Evolutionary conservation across 1,284 basidiomycete species (phyloP).

Genomic region (Lignosus rhinocerotis): DNA sequence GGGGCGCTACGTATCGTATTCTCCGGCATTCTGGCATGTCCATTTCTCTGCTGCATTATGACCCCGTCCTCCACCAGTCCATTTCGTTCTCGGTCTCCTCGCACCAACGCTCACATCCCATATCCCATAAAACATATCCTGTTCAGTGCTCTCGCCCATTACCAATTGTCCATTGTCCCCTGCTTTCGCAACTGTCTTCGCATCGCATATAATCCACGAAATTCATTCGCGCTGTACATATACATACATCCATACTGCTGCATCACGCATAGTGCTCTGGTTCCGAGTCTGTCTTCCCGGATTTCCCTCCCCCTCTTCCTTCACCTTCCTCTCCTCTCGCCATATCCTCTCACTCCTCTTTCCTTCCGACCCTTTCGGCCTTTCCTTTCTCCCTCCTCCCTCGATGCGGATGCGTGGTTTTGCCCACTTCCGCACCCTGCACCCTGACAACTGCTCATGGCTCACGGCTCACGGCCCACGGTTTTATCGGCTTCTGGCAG

Average conservation of each 20-base stretch:
- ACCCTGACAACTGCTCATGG: too few relatives aligned
- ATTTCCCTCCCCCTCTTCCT: neutral
- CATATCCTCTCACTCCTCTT: neutral
- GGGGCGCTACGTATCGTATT: constrained; percentile 12
- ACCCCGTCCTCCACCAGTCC: constrained; percentile 8
- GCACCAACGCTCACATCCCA: neutral
- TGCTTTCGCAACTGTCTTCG: constrained; percentile 12
- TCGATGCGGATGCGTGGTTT: too few relatives aligned
- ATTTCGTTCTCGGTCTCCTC: neutral
- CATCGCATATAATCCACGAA: constrained; percentile 12
- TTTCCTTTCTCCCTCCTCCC: too few relatives aligned
- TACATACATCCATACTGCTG: neutral
- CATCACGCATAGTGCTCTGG: neutral
- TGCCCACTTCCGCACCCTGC: too few relatives aligned
- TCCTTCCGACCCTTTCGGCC: too few relatives aligned
- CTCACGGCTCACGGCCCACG: too few relatives aligned
- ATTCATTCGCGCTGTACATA: constrained; percentile 10
- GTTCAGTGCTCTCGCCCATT: constrained; percentile 6
- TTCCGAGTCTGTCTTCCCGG: neutral
- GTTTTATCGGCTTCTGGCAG: too few relatives aligned
- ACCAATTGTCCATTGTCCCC: constrained; percentile 3
- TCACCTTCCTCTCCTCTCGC: neutral
- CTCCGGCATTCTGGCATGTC: constrained; percentile 13
- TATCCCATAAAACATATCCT: neutral
- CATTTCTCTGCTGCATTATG: neutral